Evolutionary conservation across 345 rosid genomes (phyloP), one percentile per base, ranked within the genome.

Genomic region (Lepidium sativum): DNA sequence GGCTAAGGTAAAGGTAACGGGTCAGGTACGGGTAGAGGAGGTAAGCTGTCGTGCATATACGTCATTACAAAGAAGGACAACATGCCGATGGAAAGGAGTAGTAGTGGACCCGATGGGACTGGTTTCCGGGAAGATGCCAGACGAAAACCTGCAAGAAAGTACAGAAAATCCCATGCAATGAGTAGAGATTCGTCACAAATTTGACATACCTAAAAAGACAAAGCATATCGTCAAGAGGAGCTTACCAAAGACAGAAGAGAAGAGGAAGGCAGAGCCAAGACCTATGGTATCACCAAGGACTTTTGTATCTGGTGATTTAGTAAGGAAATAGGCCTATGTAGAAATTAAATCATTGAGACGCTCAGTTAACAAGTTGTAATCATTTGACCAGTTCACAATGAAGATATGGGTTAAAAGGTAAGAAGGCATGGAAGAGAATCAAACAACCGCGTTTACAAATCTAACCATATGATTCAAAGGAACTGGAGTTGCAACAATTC

Each of bases 261-360:
- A 91, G 33, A 88, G 86, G 65, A 86, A 79, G 45, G 95, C 82
- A 11, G 92, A 73, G 12, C 96, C 96, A 53, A 91, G 87, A 32
- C 90, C 96, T 52, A 91, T 72, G 61, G 92, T 84, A 31, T 88
- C 86, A 18, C 90, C 98, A 1, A 75, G 64, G 42, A 85, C 85
- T 81, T 72, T 81, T 4, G 86, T 86, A 61, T 88, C 87, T 27
- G 87, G 82, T 55, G 81, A 68, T 78, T 84, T 85, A 73, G 90
- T 82, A 50, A 88, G 86, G 67, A 79, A 74, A 69, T 77, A 84
- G 8, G 88, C 83, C 96, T 91, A 34, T 18, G 75, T 6, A 29
- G 43, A 40, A 11, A 56, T 40, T 18, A 47, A 56, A 44, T 49
- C 23, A 63, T 11, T 16, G 49, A 11, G 1, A 20, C 11, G 8